Evolutionary conservation across 75 land plant genomes (phyloP).

Genomic region (Pinus albicaulis): DNA sequence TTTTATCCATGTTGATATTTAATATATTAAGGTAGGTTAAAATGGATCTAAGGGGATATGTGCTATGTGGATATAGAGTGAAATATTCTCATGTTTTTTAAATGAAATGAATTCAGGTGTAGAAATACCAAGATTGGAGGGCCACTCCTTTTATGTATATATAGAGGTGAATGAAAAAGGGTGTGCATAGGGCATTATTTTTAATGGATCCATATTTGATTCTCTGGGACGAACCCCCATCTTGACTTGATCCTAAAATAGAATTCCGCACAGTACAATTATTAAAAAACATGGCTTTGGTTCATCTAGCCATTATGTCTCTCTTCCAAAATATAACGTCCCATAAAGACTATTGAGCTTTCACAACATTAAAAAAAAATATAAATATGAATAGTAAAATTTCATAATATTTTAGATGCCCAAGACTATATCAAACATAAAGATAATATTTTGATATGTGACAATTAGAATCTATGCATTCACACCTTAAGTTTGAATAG

Average conservation of each 20-base stretch:
- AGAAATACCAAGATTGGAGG: slow-evolving; percentile 50
- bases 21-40: too few species aligned
- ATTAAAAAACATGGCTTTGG: slow-evolving; percentile 34
- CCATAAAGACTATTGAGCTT: slow-evolving; percentile 30
- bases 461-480: slow-evolving; percentile 15
- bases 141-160: slow-evolving; percentile 46
- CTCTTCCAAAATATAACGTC: slow-evolving; percentile 24
- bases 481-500: too few species aligned
- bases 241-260: slow-evolving; percentile 71
- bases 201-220: slow-evolving; percentile 57
- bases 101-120: slow-evolving; percentile 24
- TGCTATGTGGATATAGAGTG: too few species aligned
- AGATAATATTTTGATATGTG: background rate
- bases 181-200: slow-evolving; percentile 72
- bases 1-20: too few species aligned
- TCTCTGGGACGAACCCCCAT: slow-evolving; percentile 74
- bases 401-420: too few species aligned
- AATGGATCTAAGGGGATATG: too few species aligned
- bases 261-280: slow-evolving; percentile 41
- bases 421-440: too few species aligned
- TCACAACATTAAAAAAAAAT: slow-evolving; percentile 27
- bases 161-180: slow-evolving; percentile 74
- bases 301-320: background rate
- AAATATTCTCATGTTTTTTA: too few species aligned
- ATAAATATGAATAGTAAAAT: slow-evolving; percentile 19